Evolutionary conservation across 176 grass and related monocot genomes (phyloP).

Genomic region (Secale cereale): DNA sequence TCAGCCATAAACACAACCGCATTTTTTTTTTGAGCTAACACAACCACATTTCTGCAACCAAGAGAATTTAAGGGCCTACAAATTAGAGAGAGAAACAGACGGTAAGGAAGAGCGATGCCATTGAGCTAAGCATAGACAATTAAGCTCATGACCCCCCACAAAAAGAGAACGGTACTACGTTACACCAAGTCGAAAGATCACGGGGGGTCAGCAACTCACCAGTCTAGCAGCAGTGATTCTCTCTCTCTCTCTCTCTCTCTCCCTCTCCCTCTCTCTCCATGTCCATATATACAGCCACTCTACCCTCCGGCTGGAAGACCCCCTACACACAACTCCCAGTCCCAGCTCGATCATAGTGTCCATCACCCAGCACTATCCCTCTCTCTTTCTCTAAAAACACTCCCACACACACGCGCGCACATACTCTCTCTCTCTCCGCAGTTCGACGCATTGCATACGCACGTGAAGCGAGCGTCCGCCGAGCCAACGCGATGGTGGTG

Average conservation of each 20-base stretch:
- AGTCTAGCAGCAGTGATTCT: conserved; percentile 28
- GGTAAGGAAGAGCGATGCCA: background rate
- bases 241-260: background rate
- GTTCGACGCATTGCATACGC: conserved; percentile 4
- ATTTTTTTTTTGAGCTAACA: too few species aligned
- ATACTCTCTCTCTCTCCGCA: background rate
- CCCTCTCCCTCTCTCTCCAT: background rate
- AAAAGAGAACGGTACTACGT: background rate
- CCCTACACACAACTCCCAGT: conserved; percentile 13
- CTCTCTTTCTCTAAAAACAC: background rate
- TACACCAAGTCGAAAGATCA: conserved; percentile 29
- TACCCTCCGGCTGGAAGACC: conserved; percentile 19
- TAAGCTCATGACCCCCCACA: background rate
- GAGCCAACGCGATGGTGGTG: conserved; percentile 47
- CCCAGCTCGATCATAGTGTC: background rate
- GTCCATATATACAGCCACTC: conserved; percentile 39
- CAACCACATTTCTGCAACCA: background rate
- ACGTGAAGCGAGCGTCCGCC: background rate
- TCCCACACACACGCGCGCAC: too few species aligned
- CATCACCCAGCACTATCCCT: background rate
- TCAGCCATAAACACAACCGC: background rate
- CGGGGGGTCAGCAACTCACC: background rate
- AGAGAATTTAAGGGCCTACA: conserved; percentile 10
- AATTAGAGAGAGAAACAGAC: background rate
- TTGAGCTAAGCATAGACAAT: background rate